A percentile compares a stretch with the other conserved stretches of the same genome.
Conservation (phyloP, 2,329 filamentous ascomycete species). For the Ceratocystis eucalypticola region DNA sequence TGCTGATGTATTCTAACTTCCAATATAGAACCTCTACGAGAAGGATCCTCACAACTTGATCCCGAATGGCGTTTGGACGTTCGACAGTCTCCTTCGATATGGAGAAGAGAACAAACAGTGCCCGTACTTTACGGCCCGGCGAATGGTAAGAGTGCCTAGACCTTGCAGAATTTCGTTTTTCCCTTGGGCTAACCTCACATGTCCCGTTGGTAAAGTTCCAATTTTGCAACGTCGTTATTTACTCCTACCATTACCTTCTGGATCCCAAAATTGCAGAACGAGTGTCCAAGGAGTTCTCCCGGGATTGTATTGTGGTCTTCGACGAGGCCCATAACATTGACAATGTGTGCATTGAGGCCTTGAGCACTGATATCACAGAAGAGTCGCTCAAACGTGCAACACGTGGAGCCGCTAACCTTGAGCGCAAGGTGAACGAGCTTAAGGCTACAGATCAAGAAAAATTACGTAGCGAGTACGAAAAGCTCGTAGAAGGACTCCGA, state of each 20-base stretch:
- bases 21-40: slow-evolving; percentile 68
- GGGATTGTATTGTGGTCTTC: slow-evolving; percentile 97
- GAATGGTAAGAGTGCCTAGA: slow-evolving; percentile 56
- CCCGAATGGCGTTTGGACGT: slow-evolving; percentile 87
- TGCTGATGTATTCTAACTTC: neutral
- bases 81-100: slow-evolving; percentile 77
- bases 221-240: slow-evolving; percentile 98
- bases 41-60: slow-evolving; percentile 91
- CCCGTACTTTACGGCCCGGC: slow-evolving; percentile 86
- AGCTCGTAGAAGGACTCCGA: slow-evolving; percentile 80
- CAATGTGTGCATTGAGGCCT: slow-evolving; percentile 95
- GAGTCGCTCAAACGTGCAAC: slow-evolving; percentile 86
- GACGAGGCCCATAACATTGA: slow-evolving; percentile 99
- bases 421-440: slow-evolving; percentile 85
- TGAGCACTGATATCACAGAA: slow-evolving; percentile 93
- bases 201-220: slow-evolving; percentile 53
- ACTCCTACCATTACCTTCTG: slow-evolving; percentile 95
- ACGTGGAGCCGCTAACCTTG: slow-evolving; percentile 77
- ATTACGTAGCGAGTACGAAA: slow-evolving; percentile 86
- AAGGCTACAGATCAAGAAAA: slow-evolving; percentile 91
- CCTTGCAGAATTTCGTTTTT: neutral
- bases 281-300: slow-evolving; percentile 88
- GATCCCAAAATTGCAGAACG: slow-evolving; percentile 96
- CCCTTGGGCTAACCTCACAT: slow-evolving; percentile 14
- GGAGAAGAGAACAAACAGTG: slow-evolving; percentile 95